These are phyloP conservation scores for Chrysoporthe austroafricana DNA, from an alignment of 2,329 filamentous ascomycete genomes.

Conservation along the genomic window DNA sequence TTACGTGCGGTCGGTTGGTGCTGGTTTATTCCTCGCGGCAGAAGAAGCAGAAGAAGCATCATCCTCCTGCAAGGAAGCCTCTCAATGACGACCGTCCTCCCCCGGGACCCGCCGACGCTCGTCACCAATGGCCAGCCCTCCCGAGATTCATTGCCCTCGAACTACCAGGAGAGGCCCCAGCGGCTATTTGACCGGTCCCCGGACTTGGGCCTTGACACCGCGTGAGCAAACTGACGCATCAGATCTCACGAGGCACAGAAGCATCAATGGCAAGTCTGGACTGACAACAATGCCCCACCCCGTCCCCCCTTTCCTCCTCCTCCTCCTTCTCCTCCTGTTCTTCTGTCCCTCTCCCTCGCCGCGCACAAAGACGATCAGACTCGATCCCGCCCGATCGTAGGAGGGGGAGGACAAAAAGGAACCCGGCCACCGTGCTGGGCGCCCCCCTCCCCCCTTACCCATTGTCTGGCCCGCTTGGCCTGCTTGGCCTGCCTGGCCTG, in stretches of 20 bases:
- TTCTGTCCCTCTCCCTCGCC: neutral
- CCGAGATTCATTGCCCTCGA: too few species aligned
- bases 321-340: neutral
- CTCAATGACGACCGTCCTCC: neutral
- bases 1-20: too few species aligned
- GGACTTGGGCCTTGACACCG: slow-evolving; percentile 5
- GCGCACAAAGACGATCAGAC: neutral
- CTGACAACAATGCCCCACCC: neutral
- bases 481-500: neutral
- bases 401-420: neutral
- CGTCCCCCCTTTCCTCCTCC: neutral
- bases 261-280: neutral
- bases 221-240: slow-evolving; percentile 12
- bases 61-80: neutral
- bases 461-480: neutral
- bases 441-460: neutral
- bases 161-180: too few species aligned
- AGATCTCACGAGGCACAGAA: slow-evolving; percentile 17
- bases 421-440: neutral
- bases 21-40: neutral
- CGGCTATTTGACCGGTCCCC: neutral
- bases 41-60: neutral
- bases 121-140: neutral
- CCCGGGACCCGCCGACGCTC: neutral
- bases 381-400: neutral